Evolutionary conservation across 2,329 filamentous ascomycete genomes (phyloP).

Genomic region (Sordariomycetes sp.): DNA sequence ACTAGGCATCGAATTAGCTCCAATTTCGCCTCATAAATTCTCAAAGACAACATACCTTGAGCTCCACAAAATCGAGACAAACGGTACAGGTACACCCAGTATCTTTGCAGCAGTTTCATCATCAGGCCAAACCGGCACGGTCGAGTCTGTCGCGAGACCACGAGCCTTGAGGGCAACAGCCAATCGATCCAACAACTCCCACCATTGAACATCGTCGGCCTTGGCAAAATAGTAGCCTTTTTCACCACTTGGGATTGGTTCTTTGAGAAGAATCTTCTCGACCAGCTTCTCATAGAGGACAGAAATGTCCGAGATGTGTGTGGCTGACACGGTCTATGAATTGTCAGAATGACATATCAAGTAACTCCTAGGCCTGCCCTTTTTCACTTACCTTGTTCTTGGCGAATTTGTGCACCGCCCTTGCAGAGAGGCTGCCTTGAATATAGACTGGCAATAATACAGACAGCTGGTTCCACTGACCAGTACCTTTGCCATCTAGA

Average conservation of each 20-base stretch:
- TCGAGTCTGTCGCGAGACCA: slow-evolving; percentile 16
- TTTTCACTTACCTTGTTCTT: slow-evolving; percentile 16
- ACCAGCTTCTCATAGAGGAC: slow-evolving; percentile 17
- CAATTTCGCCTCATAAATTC: too few species aligned
- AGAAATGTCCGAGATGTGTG: slow-evolving; percentile 20
- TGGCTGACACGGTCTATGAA: slow-evolving; percentile 10
- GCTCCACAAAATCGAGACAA: slow-evolving; percentile 14
- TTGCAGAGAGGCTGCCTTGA: slow-evolving; percentile 16
- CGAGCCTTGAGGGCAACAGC: slow-evolving; percentile 15
- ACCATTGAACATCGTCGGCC: slow-evolving; percentile 16
- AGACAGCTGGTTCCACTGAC: slow-evolving; percentile 20
- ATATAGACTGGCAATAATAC: slow-evolving; percentile 18
- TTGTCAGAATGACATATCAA: too few species aligned
- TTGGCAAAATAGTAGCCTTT: slow-evolving; percentile 22
- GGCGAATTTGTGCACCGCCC: slow-evolving; percentile 20
- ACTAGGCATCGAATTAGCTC: not conserved
- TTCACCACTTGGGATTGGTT: slow-evolving; percentile 15
- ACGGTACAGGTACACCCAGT: slow-evolving; percentile 17
- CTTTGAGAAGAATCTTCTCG: slow-evolving; percentile 15
- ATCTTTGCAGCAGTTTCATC: slow-evolving; percentile 18
- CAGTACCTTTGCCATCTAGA: slow-evolving; percentile 21
- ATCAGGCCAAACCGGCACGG: slow-evolving; percentile 16
- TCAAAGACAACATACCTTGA: slow-evolving; percentile 13
- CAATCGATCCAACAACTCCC: slow-evolving; percentile 17
- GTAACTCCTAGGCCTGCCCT: too few species aligned